Conservation (phyloP, 768 basidiomycete genomes). For the Russula sp. region DNA sequence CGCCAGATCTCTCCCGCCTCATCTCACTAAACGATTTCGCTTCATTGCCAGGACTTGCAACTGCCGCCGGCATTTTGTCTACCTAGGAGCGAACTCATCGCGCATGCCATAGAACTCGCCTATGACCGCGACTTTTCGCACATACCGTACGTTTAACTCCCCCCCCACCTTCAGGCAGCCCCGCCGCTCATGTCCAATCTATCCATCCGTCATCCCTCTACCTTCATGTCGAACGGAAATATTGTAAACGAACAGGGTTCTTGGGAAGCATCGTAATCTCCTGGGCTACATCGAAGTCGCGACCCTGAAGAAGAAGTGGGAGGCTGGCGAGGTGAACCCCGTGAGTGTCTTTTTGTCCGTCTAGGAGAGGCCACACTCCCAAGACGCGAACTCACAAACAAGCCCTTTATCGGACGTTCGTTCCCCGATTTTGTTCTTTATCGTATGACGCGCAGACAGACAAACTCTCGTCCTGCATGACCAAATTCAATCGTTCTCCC, state of each 20-base stretch:
- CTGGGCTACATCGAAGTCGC: conserved; percentile 82
- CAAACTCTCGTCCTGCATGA: conserved; percentile 63
- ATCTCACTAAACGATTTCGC: background rate
- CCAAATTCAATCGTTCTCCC: conserved; percentile 59
- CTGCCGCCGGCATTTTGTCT: conserved; percentile 83
- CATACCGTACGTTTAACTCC: conserved; percentile 56
- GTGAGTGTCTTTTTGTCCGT: conserved; percentile 36
- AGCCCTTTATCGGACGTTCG: background rate
- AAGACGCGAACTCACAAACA: background rate
- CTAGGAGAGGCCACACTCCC: background rate
- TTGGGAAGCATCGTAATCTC: conserved; percentile 63
- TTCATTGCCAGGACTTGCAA: conserved; percentile 53
- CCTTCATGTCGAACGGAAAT: background rate
- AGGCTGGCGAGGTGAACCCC: conserved; percentile 60
- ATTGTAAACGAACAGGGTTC: conserved; percentile 44
- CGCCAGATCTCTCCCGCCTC: background rate
- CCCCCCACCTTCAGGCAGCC: too few species aligned
- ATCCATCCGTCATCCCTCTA: background rate
- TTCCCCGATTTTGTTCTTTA: background rate
- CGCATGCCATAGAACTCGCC: conserved; percentile 74
- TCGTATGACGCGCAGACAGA: conserved; percentile 43
- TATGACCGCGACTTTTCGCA: conserved; percentile 94
- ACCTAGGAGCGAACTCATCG: conserved; percentile 60
- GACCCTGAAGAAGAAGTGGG: conserved; percentile 68
- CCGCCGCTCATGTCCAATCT: too few species aligned